Conservation (phyloP, 2,329 filamentous ascomycete genomes). For the Gremmenia infestans region DNA sequence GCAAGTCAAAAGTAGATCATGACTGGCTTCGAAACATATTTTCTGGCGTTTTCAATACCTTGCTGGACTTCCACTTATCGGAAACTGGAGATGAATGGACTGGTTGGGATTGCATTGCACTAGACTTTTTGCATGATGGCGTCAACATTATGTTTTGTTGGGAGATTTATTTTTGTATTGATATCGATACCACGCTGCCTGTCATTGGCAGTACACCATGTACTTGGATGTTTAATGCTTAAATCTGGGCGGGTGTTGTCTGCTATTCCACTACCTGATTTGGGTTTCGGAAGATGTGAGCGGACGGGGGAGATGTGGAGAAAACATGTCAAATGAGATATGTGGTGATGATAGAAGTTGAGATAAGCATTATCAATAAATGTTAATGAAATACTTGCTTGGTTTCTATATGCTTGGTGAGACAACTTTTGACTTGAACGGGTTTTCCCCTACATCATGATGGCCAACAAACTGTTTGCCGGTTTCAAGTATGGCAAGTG, state of each 20-base stretch:
- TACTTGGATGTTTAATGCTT: slow-evolving; percentile 1
- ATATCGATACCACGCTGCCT: slow-evolving; percentile 3
- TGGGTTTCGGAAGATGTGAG: background rate
- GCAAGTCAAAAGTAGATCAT: background rate
- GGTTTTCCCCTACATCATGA: background rate
- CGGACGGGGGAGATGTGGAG: background rate
- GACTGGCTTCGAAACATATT: slow-evolving; percentile 1
- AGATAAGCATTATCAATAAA: background rate
- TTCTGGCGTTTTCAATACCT: slow-evolving; percentile 2
- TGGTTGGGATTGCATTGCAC: background rate
- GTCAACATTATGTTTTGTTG: background rate
- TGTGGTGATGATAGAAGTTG: background rate
- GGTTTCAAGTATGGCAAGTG: background rate
- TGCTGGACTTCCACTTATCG: background rate
- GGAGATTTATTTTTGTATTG: background rate
- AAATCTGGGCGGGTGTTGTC: background rate
- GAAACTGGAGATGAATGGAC: background rate
- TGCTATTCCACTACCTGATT: background rate
- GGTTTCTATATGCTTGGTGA: background rate
- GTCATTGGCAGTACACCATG: background rate
- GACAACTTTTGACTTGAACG: background rate
- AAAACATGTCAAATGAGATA: background rate
- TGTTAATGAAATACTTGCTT: background rate
- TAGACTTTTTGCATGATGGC: background rate
- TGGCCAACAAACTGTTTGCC: background rate